Conservation (phyloP, 805 yeast species). For the Candida piceae region DNA sequence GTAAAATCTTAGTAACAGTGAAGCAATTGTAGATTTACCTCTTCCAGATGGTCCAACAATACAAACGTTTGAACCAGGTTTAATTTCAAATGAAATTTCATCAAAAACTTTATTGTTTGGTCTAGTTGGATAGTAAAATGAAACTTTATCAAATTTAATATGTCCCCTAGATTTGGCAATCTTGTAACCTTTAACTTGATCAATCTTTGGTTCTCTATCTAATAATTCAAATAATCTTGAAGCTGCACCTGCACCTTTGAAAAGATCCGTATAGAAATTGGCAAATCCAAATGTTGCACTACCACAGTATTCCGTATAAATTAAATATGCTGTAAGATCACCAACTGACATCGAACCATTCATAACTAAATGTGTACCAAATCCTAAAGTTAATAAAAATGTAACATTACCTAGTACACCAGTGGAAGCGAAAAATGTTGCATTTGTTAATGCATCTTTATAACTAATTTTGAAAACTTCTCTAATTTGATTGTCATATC, state of each 20-base stretch:
- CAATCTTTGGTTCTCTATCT: constrained; percentile 73
- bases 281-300: constrained; percentile 88
- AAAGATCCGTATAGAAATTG: constrained; percentile 84
- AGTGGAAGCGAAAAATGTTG: constrained; percentile 73
- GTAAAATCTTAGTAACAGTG: constrained; percentile 75
- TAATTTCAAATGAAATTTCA: constrained; percentile 56
- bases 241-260: constrained; percentile 98
- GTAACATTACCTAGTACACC: constrained; percentile 82
- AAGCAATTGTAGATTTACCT: constrained; percentile 88
- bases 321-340: constrained; percentile 86
- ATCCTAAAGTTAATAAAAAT: constrained; percentile 64
- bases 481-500: constrained; percentile 69
- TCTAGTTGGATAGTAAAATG: constrained; percentile 82
- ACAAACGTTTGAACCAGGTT: constrained; percentile 84
- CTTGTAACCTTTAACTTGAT: constrained; percentile 57
- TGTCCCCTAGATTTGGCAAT: constrained; percentile 43
- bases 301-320: constrained; percentile 94
- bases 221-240: constrained; percentile 83
- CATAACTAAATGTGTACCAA: constrained; percentile 78
- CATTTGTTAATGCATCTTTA: constrained; percentile 77
- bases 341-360: constrained; percentile 76
- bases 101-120: constrained; percentile 64
- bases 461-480: constrained; percentile 65
- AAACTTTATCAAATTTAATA: constrained; percentile 62
- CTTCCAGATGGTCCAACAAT: constrained; percentile 95